phyloP scores from a whole-genome alignment of 306 rosid species.

The Quercus agrifolia region DNA sequence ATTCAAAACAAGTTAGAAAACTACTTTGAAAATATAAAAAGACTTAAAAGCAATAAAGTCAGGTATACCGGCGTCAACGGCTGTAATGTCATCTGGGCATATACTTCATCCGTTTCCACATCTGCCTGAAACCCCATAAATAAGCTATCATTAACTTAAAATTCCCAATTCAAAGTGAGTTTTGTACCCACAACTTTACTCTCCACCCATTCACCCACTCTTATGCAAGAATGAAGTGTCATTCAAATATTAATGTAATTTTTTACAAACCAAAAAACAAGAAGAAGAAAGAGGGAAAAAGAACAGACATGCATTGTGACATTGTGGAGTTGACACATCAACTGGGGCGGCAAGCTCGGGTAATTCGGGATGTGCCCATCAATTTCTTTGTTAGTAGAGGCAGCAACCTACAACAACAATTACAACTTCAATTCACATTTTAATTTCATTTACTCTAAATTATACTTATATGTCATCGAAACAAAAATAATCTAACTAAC shows the following conservation, averaged over 20 bases:
- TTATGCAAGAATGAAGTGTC: too few relatives aligned
- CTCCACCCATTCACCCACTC: too few relatives aligned
- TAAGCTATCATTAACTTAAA: conserved; percentile 7
- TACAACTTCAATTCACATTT: conserved; percentile 1
- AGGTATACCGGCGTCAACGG: conserved; percentile 69
- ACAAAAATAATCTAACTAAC: background rate
- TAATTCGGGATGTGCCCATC: conserved; percentile 83
- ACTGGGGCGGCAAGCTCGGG: conserved; percentile 78
- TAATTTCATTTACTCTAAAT: conserved; percentile 4
- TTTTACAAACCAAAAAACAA: background rate
- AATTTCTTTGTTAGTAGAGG: conserved; percentile 73
- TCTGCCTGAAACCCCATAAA: conserved; percentile 73
- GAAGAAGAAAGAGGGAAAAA: background rate
- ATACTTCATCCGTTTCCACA: conserved; percentile 90
- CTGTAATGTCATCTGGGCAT: conserved; percentile 93
- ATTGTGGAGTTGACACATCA: conserved; percentile 83
- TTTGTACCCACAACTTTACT: too few relatives aligned
- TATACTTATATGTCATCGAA: background rate
- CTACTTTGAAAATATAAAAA: background rate
- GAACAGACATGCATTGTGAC: conserved; percentile 81
- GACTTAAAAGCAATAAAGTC: background rate
- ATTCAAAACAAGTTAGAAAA: background rate
- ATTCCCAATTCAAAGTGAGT: background rate
- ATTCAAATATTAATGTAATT: background rate
- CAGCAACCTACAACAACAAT: conserved; percentile 53